Percentiles rank a stretch among this genome's conserved stretches.
These are phyloP conservation scores for Acacia crassicarpa DNA, from an alignment of 306 rosid genomes.

Conservation along the genomic window DNA sequence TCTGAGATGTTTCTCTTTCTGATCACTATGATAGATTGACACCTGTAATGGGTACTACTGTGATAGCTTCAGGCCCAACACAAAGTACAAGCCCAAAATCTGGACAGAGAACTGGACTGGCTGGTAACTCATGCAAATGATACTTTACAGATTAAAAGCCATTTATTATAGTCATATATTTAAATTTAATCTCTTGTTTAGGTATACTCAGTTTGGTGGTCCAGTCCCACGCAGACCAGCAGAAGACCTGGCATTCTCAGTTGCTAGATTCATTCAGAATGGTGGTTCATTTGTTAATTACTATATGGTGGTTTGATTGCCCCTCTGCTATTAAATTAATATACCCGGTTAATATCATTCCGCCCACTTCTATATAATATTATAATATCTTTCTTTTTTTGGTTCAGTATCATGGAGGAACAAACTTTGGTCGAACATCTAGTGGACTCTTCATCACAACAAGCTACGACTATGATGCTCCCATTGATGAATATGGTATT, in stretches of 20 bases:
- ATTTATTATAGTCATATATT: not conserved
- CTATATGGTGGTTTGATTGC: slow-evolving; percentile 64
- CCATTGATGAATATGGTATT: slow-evolving; percentile 90
- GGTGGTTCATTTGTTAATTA: slow-evolving; percentile 89
- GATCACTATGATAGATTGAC: slow-evolving; percentile 57
- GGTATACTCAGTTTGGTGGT: slow-evolving; percentile 94
- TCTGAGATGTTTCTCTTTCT: slow-evolving; percentile 11
- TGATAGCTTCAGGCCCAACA: slow-evolving; percentile 79
- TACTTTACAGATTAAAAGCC: not conserved
- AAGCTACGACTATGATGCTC: slow-evolving; percentile 94
- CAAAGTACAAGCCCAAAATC: slow-evolving; percentile 76
- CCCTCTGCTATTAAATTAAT: not conserved
- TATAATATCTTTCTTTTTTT: not conserved
- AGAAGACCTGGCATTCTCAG: slow-evolving; percentile 82
- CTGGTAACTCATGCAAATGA: slow-evolving; percentile 55
- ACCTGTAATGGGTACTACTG: slow-evolving; percentile 95
- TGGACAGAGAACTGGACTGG: slow-evolving; percentile 98
- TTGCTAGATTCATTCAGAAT: slow-evolving; percentile 80
- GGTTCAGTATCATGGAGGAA: slow-evolving; percentile 93
- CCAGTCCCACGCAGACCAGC: slow-evolving; percentile 80
- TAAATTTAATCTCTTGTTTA: slow-evolving; percentile 29
- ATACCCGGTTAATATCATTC: not conserved
- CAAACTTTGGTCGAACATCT: slow-evolving; percentile 89
- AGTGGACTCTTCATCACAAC: slow-evolving; percentile 92
- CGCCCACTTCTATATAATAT: not conserved